Evolutionary conservation across 345 rosid species (phyloP).

Genomic region (Eucalyptus caleyi): DNA sequence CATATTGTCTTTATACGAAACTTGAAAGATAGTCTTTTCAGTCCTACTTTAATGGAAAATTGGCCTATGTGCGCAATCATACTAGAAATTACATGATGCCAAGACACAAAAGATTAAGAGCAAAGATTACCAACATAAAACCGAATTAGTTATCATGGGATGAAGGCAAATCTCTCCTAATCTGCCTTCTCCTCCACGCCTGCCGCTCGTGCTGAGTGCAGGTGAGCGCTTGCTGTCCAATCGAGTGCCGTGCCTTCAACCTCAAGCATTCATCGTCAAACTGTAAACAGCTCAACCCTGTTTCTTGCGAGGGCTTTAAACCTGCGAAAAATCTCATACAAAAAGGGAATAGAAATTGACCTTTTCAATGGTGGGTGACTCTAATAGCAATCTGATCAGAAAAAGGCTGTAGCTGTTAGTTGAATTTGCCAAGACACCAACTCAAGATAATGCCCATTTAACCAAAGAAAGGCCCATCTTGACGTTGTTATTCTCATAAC

Average conservation of each 20-base stretch:
- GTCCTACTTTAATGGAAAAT: neutral
- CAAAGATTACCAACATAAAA: neutral
- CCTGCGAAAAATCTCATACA: neutral
- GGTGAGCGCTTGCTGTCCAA: slow-evolving; percentile 36
- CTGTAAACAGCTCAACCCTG: neutral
- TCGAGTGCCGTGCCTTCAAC: slow-evolving; percentile 19
- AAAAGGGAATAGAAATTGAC: neutral
- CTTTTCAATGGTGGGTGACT: neutral
- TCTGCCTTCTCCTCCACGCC: slow-evolving; percentile 29
- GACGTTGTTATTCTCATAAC: neutral
- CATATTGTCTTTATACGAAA: neutral
- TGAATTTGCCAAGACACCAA: slow-evolving; percentile 6
- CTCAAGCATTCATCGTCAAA: slow-evolving; percentile 18
- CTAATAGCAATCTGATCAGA: neutral
- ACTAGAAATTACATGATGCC: neutral
- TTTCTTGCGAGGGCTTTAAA: neutral
- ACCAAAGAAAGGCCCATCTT: slow-evolving; percentile 1
- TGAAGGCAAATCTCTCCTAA: slow-evolving; percentile 9
- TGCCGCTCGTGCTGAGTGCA: slow-evolving; percentile 3
- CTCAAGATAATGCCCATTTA: slow-evolving; percentile 7
- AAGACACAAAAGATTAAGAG: neutral
- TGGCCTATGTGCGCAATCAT: neutral
- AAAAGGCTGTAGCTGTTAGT: slow-evolving; percentile 1
- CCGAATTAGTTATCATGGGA: neutral
- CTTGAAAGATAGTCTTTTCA: neutral